These are phyloP conservation scores for Sistotremastrum niveocremeum DNA, from an alignment of 768 basidiomycete species.

Conservation along the genomic window DNA sequence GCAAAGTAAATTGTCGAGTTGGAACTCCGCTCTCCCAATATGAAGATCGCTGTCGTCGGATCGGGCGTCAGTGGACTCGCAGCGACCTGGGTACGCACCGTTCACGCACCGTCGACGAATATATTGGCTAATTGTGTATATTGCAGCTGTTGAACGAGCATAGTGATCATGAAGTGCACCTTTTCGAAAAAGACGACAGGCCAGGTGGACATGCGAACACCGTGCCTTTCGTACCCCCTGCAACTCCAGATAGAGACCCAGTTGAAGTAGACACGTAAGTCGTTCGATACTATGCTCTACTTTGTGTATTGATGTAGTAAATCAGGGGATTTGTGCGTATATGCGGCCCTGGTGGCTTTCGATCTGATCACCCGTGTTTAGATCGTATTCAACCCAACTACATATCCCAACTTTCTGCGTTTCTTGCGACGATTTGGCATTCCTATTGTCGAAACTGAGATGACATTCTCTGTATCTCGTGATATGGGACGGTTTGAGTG, in stretches of 20 bases:
- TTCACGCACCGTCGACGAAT: background rate
- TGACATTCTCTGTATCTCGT: slow-evolving; percentile 69
- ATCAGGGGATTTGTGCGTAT: slow-evolving; percentile 43
- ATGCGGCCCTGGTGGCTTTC: background rate
- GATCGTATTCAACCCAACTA: slow-evolving; percentile 67
- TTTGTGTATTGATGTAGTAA: background rate
- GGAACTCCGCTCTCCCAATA: slow-evolving; percentile 7
- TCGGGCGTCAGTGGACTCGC: slow-evolving; percentile 70
- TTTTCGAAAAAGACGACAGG: slow-evolving; percentile 54
- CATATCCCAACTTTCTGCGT: slow-evolving; percentile 67
- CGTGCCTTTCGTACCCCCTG: slow-evolving; percentile 31
- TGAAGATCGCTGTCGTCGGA: slow-evolving; percentile 63
- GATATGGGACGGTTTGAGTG: slow-evolving; percentile 62
- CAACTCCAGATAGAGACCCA: slow-evolving; percentile 17
- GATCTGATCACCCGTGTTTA: slow-evolving; percentile 13
- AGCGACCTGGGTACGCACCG: slow-evolving; percentile 51
- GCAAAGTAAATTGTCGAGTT: background rate
- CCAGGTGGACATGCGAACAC: slow-evolving; percentile 74
- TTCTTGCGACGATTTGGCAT: slow-evolving; percentile 43
- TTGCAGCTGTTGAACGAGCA: slow-evolving; percentile 54
- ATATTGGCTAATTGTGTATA: background rate
- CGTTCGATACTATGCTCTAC: background rate
- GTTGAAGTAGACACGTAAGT: slow-evolving; percentile 62
- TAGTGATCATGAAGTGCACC: slow-evolving; percentile 60
- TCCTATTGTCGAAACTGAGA: slow-evolving; percentile 43